A percentile compares a stretch with the other conserved stretches of the same genome.
Evolutionary conservation across 2,329 filamentous ascomycete genomes (phyloP).

Genomic region (Colletotrichum sp.): DNA sequence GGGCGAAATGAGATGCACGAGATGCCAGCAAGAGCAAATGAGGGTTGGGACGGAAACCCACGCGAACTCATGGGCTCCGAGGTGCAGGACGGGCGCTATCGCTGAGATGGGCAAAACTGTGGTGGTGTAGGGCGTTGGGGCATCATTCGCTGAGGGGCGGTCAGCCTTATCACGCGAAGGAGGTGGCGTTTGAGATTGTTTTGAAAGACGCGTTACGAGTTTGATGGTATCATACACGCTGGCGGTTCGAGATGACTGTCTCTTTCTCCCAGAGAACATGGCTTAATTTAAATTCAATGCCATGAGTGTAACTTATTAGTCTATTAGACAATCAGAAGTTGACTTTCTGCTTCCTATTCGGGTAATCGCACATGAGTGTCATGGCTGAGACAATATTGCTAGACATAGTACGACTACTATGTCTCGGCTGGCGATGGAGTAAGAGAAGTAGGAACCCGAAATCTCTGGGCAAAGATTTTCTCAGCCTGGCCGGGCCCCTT

Average conservation of each 20-base stretch:
- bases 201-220: not conserved
- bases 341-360: not conserved
- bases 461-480: not conserved
- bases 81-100: not conserved
- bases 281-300: not conserved
- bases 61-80: not conserved
- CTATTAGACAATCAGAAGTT: not conserved
- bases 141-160: not conserved
- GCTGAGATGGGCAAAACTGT: not conserved
- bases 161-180: not conserved
- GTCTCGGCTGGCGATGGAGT: not conserved
- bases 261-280: not conserved
- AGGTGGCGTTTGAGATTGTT: not conserved
- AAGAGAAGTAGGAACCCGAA: not conserved
- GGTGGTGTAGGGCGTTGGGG: not conserved
- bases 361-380: not conserved
- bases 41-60: not conserved
- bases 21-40: not conserved
- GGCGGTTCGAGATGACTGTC: not conserved
- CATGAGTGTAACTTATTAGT: not conserved
- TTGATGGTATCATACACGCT: not conserved
- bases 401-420: not conserved
- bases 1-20: not conserved
- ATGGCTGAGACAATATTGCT: not conserved
- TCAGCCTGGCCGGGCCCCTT: not conserved